These are phyloP conservation scores for Fusarium beomiforme DNA, from an alignment of 2,329 filamentous ascomycete genomes.

Conservation along the genomic window DNA sequence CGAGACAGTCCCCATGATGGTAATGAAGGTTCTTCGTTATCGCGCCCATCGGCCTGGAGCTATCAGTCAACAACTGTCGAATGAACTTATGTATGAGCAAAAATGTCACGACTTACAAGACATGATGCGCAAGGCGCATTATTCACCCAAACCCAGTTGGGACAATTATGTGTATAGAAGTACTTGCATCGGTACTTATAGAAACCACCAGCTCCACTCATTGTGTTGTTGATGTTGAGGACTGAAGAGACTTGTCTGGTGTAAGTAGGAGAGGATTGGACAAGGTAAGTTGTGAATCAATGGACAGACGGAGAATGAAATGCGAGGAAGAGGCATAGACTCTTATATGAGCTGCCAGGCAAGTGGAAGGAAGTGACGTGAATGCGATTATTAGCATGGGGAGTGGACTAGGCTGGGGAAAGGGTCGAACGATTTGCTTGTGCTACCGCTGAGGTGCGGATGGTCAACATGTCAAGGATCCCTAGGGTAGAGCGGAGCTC, in stretches of 20 bases:
- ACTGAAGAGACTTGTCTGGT: conserved; percentile 4
- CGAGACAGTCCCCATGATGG: conserved; percentile 46
- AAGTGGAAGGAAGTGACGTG: conserved; percentile 39
- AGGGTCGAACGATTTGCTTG: conserved; percentile 45
- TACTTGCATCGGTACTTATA: conserved; percentile 67
- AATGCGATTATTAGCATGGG: conserved; percentile 36
- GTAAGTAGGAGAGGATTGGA: conserved; percentile 2
- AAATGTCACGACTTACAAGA: conserved; percentile 52
- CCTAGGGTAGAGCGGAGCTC: conserved; percentile 39
- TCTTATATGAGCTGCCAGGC: conserved; percentile 40
- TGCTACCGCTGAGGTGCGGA: conserved; percentile 40
- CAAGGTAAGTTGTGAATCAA: conserved; percentile 18
- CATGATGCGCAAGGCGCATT: conserved; percentile 60
- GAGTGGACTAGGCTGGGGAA: conserved; percentile 36
- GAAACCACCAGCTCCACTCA: conserved; percentile 54
- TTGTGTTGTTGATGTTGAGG: conserved; percentile 32
- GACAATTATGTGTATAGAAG: conserved; percentile 61
- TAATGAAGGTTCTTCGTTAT: conserved; percentile 49
- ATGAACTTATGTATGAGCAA: not conserved
- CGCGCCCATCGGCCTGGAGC: conserved; percentile 61
- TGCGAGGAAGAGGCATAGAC: conserved; percentile 28
- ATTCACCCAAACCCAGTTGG: conserved; percentile 65
- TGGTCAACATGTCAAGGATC: conserved; percentile 44
- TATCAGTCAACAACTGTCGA: conserved; percentile 24
- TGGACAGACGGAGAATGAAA: conserved; percentile 15